A percentile compares a stretch with the other conserved stretches of the same genome.
Evolutionary conservation across 257 asterid species (phyloP).

Genomic region (Solanum ahanhuiri): DNA sequence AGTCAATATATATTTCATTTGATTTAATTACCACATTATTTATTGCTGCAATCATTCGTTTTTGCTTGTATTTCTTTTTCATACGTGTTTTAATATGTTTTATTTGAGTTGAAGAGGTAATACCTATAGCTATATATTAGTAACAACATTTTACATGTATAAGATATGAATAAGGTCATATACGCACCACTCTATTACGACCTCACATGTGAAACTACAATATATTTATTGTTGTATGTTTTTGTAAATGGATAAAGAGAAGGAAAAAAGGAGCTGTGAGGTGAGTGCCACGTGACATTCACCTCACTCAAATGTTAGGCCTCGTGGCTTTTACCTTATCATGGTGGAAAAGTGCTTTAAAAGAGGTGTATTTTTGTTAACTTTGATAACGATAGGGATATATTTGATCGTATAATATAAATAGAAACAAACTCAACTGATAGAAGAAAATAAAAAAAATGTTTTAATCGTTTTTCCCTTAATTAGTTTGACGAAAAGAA

Average conservation of each 20-base stretch:
- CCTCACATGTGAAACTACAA: not conserved
- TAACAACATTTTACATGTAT: too few species aligned
- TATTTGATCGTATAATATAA: too few species aligned
- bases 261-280: not conserved
- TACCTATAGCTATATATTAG: too few species aligned
- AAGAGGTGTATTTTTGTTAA: too few species aligned
- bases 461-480: not conserved
- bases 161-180: not conserved
- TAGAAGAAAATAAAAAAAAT: too few species aligned
- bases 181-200: fast-evolving
- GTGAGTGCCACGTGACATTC: not conserved
- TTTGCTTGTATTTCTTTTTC: not conserved
- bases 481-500: not conserved
- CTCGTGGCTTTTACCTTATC: too few species aligned
- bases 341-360: too few species aligned
- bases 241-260: not conserved
- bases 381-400: too few species aligned
- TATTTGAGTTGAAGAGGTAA: fast-evolving
- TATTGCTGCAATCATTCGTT: not conserved
- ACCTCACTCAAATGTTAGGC: not conserved
- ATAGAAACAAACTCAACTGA: too few species aligned
- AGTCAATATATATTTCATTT: not conserved
- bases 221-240: too few species aligned
- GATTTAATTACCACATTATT: not conserved
- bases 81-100: not conserved